A percentile compares a stretch with the other conserved stretches of the same genome.
These are phyloP conservation scores for Blumeriella jaapii DNA, from an alignment of 2,329 filamentous ascomycete species.

Conservation along the genomic window DNA sequence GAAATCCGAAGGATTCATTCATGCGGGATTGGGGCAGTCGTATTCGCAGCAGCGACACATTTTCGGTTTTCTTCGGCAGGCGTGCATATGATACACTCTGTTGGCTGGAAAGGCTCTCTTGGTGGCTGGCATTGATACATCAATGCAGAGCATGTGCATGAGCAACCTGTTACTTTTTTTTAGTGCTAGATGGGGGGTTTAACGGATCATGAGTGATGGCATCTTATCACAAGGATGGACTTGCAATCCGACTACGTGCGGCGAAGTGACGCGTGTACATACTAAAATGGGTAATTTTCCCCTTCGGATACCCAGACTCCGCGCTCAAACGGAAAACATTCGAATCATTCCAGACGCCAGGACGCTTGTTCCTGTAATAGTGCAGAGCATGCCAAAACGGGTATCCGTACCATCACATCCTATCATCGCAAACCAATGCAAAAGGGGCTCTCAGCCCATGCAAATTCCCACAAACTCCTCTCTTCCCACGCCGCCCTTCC, in stretches of 20 bases:
- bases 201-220: no score
- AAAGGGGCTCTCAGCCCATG: conserved; percentile 22
- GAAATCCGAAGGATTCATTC: conserved; percentile 1
- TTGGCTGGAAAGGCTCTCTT: conserved; percentile 10
- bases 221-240: no score
- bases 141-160: neutral
- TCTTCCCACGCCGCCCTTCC: conserved; percentile 66
- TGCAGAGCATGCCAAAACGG: neutral
- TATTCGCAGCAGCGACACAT: conserved; percentile 6
- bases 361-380: neutral
- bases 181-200: neutral
- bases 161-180: neutral
- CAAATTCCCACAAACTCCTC: conserved; percentile 47
- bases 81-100: conserved; percentile 16
- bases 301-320: conserved; percentile 2
- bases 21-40: conserved; percentile 7
- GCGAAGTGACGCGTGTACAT: no score
- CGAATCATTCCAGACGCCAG: neutral
- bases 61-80: conserved; percentile 15
- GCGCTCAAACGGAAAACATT: conserved; percentile 2
- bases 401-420: neutral
- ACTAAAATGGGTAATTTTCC: no score
- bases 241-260: no score
- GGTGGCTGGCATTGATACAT: neutral
- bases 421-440: neutral